A percentile compares a stretch with the other conserved stretches of the same genome.
Conservation (phyloP, 139 green algal genomes). For the Chlamydomonas schloesseri region DNA sequence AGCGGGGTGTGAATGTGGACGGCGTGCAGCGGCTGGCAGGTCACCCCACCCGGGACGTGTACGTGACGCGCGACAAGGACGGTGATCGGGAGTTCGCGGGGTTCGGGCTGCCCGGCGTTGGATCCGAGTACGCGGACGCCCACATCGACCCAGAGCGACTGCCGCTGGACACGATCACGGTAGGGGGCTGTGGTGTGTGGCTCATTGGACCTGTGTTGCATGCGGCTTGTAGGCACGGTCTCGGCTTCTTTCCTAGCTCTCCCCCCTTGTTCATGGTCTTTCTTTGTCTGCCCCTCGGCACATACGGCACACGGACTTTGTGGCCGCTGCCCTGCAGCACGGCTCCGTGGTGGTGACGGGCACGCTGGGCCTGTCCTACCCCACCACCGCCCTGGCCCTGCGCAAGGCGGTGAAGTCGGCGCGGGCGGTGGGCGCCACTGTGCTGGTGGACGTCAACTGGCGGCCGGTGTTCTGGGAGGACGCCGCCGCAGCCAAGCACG, state of each 20-base stretch:
- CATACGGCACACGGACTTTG: too few relatives aligned
- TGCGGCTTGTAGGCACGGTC: too few relatives aligned
- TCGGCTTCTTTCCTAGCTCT: too few relatives aligned
- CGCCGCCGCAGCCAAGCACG: conserved; percentile 39
- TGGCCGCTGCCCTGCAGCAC: conserved; percentile 38
- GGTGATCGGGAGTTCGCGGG: conserved; percentile 88
- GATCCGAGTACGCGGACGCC: conserved; percentile 81
- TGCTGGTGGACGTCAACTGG: conserved; percentile 95
- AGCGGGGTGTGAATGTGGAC: conserved; percentile 71
- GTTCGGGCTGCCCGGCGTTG: conserved; percentile 73
- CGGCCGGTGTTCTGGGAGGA: conserved; percentile 89
- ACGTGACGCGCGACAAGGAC: conserved; percentile 73
- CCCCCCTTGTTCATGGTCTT: too few relatives aligned
- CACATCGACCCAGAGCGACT: conserved; percentile 75
- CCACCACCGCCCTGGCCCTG: conserved; percentile 70
- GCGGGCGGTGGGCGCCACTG: conserved; percentile 20
- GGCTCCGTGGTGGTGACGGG: conserved; percentile 82
- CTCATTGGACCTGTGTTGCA: too few relatives aligned
- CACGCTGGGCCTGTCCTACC: conserved; percentile 85
- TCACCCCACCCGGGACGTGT: conserved; percentile 88
- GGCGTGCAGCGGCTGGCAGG: conserved; percentile 64
- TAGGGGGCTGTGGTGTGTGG: too few relatives aligned
- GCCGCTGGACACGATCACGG: conserved; percentile 73
- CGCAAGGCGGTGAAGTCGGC: conserved; percentile 64
- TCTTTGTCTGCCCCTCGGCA: too few relatives aligned